These are phyloP conservation scores for Zygotorulaspora danielsina DNA, from an alignment of 805 yeast genomes.

Conservation along the genomic window DNA sequence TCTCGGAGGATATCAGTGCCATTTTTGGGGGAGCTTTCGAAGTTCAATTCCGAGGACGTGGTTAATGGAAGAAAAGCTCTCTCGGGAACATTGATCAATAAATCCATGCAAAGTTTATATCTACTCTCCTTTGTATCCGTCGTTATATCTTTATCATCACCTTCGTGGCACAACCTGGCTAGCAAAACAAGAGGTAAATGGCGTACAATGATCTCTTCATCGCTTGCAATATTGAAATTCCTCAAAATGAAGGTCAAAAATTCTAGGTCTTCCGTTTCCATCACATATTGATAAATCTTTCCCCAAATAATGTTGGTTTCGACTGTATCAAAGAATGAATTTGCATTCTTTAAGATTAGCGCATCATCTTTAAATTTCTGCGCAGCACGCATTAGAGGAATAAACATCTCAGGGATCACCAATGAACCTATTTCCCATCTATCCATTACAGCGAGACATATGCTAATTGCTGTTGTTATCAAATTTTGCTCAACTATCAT, in stretches of 20 bases:
- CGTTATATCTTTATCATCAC: constrained; percentile 11
- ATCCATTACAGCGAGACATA: constrained; percentile 75
- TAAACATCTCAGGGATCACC: constrained; percentile 64
- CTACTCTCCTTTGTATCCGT: constrained; percentile 27
- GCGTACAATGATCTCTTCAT: constrained; percentile 75
- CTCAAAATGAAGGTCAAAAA: constrained; percentile 56
- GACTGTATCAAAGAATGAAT: constrained; percentile 76
- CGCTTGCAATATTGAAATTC: constrained; percentile 63
- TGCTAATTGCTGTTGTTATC: constrained; percentile 50
- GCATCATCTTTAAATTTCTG: constrained; percentile 30
- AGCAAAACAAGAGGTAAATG: constrained; percentile 73
- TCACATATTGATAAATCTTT: constrained; percentile 41
- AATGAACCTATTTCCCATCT: constrained; percentile 89
- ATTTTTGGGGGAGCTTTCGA: constrained; percentile 6
- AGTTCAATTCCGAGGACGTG: constrained; percentile 33
- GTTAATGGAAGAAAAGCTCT: constrained; percentile 56
- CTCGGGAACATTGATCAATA: constrained; percentile 57
- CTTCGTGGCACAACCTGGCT: constrained; percentile 37
- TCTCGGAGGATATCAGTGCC: constrained; percentile 24
- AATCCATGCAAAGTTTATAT: constrained; percentile 38
- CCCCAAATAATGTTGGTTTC: constrained; percentile 80
- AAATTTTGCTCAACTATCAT: constrained; percentile 38
- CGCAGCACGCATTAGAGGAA: constrained; percentile 57
- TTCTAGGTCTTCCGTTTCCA: constrained; percentile 38
- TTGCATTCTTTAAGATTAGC: constrained; percentile 52